Base-by-base conservation (phyloP, 768 basidiomycete species). In the Basidioascus undulatus region DNA sequence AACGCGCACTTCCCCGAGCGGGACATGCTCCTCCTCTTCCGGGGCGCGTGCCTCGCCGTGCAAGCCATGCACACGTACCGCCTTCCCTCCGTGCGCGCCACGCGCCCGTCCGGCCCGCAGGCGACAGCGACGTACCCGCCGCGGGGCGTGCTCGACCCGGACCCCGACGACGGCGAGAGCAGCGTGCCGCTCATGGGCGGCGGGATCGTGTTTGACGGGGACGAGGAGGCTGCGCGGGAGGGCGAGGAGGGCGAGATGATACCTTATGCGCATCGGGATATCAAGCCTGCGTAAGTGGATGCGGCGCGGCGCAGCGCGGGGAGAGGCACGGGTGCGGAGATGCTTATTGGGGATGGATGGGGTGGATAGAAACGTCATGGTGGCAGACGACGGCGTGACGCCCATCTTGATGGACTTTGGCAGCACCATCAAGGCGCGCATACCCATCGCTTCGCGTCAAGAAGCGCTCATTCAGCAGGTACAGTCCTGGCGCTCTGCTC, bases 311-410 rank as follows among this genome's bases (percentile, higher is more conserved):
- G n/a, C n/a, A n/a, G n/a, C n/a, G n/a, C n/a, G n/a, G n/a, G n/a
- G n/a, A n/a, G n/a, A n/a, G n/a, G n/a, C n/a, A n/a, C n/a, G n/a
- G n/a, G n/a, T n/a, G n/a, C n/a, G n/a, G n/a, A n/a, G n/a, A n/a
- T n/a, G n/a, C n/a, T n/a, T n/a, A n/a, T n/a, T n/a, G n/a, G n/a
- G n/a, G n/a, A n/a, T n/a, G n/a, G n/a, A n/a, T n/a, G n/a, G n/a
- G n/a, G n/a, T n/a, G n/a, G n/a, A n/a, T n/a, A n/a, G n/a, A n/a
- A 98, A 98, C 54, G 68, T 98, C 43, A 98, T 98, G 89, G 69
- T 96, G 43, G 70, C 86, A 12, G 89, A 98, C 52, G 80, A 92
- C 40, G 83, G 80, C 21, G 36, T 50, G 26, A 64, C 68, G 8
- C 80, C 92, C 1, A 80, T 98, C 44, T 69, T 98, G 8, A 98